phyloP scores from a whole-genome alignment of 2,329 filamentous ascomycete genomes.

The Fusarium cicatricum region DNA sequence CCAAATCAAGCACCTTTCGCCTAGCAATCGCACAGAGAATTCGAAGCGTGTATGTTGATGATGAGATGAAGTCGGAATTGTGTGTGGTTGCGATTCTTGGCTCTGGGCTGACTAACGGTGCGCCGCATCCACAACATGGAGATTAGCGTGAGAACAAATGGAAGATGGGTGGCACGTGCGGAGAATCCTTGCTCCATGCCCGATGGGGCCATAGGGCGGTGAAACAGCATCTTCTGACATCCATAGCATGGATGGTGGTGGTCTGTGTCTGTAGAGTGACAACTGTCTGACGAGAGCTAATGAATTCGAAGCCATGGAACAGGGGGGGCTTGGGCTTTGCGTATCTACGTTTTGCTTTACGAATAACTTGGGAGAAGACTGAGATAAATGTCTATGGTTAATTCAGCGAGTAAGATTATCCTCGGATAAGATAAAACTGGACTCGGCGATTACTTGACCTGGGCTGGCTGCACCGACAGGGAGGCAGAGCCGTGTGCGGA shows the following conservation, averaged over 20 bases:
- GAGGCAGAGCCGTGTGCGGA: slow-evolving; percentile 7
- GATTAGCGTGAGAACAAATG: slow-evolving; percentile 4
- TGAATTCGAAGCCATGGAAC: not conserved
- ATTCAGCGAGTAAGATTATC: too few relatives aligned
- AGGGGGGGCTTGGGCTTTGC: too few relatives aligned
- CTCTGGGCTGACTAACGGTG: slow-evolving; percentile 27
- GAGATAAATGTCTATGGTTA: too few relatives aligned
- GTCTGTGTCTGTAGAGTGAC: too few relatives aligned
- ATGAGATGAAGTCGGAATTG: slow-evolving; percentile 31
- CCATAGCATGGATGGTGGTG: not conserved
- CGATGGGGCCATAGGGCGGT: slow-evolving; percentile 23
- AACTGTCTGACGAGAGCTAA: not conserved
- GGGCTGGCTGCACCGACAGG: not conserved
- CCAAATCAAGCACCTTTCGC: too few relatives aligned
- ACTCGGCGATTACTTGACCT: slow-evolving; percentile 1
- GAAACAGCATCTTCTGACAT: not conserved
- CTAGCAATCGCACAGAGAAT: too few relatives aligned
- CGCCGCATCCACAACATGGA: slow-evolving; percentile 7
- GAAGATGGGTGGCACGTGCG: slow-evolving; percentile 21
- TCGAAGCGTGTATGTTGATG: not conserved
- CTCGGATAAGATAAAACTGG: not conserved
- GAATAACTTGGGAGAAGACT: too few relatives aligned
- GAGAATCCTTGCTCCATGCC: slow-evolving; percentile 25
- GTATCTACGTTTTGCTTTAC: too few relatives aligned
- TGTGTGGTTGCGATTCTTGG: slow-evolving; percentile 22